These are phyloP conservation scores for Hippophae tibetana DNA, from an alignment of 306 rosid species.

Conservation along the genomic window DNA sequence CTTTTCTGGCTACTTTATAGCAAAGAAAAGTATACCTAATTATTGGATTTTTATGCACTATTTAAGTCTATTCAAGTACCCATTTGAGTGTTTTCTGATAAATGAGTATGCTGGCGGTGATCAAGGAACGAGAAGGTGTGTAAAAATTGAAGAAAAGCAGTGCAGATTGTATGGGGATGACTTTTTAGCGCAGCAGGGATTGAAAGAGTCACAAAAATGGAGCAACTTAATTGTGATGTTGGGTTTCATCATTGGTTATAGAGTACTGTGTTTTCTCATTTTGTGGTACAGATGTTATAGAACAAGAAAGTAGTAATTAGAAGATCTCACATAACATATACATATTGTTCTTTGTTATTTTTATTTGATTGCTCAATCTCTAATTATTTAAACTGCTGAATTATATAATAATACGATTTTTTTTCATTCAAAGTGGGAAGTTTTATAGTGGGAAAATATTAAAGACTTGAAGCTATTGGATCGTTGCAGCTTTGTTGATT, in stretches of 20 bases:
- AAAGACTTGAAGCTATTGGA: too few species aligned
- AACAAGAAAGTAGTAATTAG: conserved; percentile 37
- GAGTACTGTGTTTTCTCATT: conserved; percentile 63
- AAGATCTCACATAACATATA: conserved; percentile 11
- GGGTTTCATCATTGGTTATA: conserved; percentile 74
- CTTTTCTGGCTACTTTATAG: conserved; percentile 86
- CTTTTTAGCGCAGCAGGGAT: conserved; percentile 62
- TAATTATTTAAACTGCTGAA: too few species aligned
- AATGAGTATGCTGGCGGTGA: conserved; percentile 78
- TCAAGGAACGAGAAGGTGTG: conserved; percentile 53
- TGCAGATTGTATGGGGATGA: conserved; percentile 55
- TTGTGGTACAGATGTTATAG: conserved; percentile 73
- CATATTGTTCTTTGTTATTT: conserved; percentile 10
- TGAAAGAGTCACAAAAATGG: conserved; percentile 71
- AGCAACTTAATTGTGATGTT: conserved; percentile 71
- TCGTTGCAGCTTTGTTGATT: too few species aligned
- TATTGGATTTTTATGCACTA: conserved; percentile 96
- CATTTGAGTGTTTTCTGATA: conserved; percentile 88
- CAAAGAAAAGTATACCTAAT: conserved; percentile 64
- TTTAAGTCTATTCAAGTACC: conserved; percentile 82
- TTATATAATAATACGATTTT: too few species aligned
- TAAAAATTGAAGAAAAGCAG: conserved; percentile 35
- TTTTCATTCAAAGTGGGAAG: too few species aligned
- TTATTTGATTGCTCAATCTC: conserved; percentile 10
- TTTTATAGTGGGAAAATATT: too few species aligned